These are phyloP conservation scores for Thraustochytrium striatum DNA, from an alignment of 352 stramenopile species.

Conservation along the genomic window DNA sequence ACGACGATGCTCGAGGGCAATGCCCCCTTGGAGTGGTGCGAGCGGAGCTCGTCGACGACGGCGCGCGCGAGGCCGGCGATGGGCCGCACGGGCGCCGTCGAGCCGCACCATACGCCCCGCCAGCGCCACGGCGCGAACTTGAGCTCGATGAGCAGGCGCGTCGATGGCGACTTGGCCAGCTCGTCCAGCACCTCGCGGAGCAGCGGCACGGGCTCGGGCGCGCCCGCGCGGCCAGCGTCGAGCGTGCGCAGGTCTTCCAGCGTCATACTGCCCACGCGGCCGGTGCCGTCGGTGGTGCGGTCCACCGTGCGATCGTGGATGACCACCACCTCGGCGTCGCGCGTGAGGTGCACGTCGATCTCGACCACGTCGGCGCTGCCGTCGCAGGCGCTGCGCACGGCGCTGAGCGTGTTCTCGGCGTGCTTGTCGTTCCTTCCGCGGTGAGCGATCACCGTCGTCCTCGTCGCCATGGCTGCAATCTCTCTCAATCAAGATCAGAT, in stretches of 20 bases:
- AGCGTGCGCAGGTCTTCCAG: neutral
- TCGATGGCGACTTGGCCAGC: no score
- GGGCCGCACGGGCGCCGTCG: no score
- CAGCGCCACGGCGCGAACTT: no score
- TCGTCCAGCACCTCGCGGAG: neutral
- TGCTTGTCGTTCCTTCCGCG: neutral
- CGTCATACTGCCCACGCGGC: neutral
- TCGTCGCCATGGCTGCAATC: neutral
- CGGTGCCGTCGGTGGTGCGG: neutral
- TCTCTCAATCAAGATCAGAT: no score
- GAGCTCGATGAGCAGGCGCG: constrained; percentile 30
- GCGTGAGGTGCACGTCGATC: neutral
- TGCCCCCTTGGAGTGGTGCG: no score
- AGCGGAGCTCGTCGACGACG: no score
- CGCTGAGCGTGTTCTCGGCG: constrained; percentile 4
- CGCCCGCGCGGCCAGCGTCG: neutral
- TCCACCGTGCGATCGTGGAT: constrained; percentile 18
- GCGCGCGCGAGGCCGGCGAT: no score
- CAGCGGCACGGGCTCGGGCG: neutral
- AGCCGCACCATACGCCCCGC: no score
- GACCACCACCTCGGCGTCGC: neutral
- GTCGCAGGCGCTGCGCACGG: neutral
- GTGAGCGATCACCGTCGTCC: neutral
- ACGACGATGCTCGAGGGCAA: no score
- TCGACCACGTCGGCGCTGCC: neutral